Evolutionary conservation across 441 rosid genomes (phyloP).

Genomic region (Gossypium armourianum): DNA sequence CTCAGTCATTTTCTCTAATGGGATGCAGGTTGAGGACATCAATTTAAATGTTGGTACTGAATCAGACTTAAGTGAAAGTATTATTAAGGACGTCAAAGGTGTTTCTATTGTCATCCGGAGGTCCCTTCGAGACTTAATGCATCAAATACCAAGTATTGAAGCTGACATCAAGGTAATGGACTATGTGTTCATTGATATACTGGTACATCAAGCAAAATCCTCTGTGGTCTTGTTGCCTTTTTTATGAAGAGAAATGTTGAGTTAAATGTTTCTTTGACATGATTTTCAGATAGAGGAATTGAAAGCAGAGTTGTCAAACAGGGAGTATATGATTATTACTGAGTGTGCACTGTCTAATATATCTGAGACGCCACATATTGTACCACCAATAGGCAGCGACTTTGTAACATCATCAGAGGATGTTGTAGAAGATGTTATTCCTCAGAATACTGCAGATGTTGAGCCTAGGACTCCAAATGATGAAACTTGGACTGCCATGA

Average conservation of each 20-base stretch:
- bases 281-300: conserved; percentile 65
- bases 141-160: conserved; percentile 68
- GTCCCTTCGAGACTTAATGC: conserved; percentile 85
- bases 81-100: conserved; percentile 83
- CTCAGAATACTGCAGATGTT: conserved; percentile 29
- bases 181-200: conserved; percentile 14
- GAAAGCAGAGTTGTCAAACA: conserved; percentile 71
- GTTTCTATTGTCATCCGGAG: conserved; percentile 70
- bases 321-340: conserved; percentile 77
- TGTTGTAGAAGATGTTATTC: conserved; percentile 32
- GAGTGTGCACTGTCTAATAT: conserved; percentile 87
- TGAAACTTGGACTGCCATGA: conserved; percentile 54
- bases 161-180: conserved; percentile 54
- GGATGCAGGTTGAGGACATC: conserved; percentile 72
- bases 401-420: conserved; percentile 36
- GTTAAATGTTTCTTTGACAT: conserved; percentile 23
- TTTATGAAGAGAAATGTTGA: conserved; percentile 13
- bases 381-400: conserved; percentile 47
- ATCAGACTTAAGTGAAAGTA: conserved; percentile 73
- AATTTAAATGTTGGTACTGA: conserved; percentile 86
- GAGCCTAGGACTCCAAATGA: conserved; percentile 28
- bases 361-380: conserved; percentile 63
- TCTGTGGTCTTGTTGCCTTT: not conserved
- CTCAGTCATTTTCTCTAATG: not conserved
- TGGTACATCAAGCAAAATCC: conserved; percentile 2